Conservation (phyloP, 2,329 filamentous ascomycete genomes). For the Penicillium vulpinum region DNA sequence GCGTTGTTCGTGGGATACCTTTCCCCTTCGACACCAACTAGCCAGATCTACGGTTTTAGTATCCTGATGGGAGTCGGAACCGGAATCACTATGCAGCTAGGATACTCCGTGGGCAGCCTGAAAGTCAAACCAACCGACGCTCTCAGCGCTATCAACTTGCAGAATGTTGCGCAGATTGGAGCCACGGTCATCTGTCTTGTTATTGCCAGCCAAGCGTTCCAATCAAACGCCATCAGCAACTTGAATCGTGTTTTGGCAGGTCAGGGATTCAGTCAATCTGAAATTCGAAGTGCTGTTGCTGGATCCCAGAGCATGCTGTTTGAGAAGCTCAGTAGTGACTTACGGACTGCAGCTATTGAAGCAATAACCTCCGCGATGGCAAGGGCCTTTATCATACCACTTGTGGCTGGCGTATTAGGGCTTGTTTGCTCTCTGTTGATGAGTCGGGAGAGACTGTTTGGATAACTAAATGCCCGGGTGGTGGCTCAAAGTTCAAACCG, state of each 20-base stretch:
- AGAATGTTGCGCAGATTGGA: conserved; percentile 10
- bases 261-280: conserved; percentile 23
- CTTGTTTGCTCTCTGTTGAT: not conserved
- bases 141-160: not conserved
- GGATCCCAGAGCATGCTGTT: conserved; percentile 38
- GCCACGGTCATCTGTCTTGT: conserved; percentile 5
- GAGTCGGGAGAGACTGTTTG: not conserved
- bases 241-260: conserved; percentile 31
- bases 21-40: no score
- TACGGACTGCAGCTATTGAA: conserved; percentile 28
- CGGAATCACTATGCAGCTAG: not conserved
- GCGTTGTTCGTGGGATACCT: no score
- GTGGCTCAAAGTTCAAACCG: not conserved
- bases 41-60: no score
- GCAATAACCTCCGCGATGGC: conserved; percentile 29
- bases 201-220: conserved; percentile 16
- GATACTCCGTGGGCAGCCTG: not conserved
- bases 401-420: conserved; percentile 12
- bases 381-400: conserved; percentile 32
- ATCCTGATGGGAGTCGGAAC: no score
- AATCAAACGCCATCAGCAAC: conserved; percentile 17
- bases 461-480: no score
- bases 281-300: conserved; percentile 35
- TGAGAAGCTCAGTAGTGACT: conserved; percentile 21
- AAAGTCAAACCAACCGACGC: not conserved